Base-by-base conservation (phyloP, 2,329 filamentous ascomycete genomes). In the Aspergillus sclerotialis region DNA sequence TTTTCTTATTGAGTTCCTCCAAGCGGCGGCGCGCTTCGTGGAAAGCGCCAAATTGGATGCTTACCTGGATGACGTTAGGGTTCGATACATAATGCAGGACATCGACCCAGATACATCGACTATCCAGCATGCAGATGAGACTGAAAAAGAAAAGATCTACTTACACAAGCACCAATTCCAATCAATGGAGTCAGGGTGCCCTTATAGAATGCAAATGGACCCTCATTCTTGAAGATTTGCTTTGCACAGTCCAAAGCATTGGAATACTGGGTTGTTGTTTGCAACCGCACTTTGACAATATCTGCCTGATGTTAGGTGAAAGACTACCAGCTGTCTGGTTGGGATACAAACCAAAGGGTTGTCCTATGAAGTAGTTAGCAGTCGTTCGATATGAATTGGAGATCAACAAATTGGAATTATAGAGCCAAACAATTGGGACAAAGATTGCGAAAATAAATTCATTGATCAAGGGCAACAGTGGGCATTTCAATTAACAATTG, bases 1-100 rank as follows among this genome's bases (percentile, higher is more conserved):
- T 47, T 50, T 67, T 64, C 44, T 69, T 59, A 64, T 94, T 94
- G 46, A 75, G 73, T 28, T 76, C 69, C 68, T 96, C 90, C 58
- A 98, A 80, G 53, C 76, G 82, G 39, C 92, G 85, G 40, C 86
- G 84, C 7, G 90, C 89, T 56, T 84, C 82, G 71, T 95, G 88
- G 73, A 96, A 98, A 52, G 84, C 92, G 44, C 89, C 92, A 63
- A 98, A 98, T 70, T 98, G 92, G 52, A 98, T 83, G n/a, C 88
- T 95, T 29, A 80, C 72, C 68, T 71, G 37, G 14, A 15, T 9
- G 14, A 16, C 24, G 27, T 33, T 27, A 41, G 35, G 38, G 32
- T 32, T 25, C 29, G 32, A 32, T 28, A 39, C n/a, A n/a, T n/a
- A n/a, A n/a, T n/a, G n/a, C n/a, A n/a, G n/a, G n/a, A n/a, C n/a